Base-by-base conservation (phyloP, 805 yeast species). In the Suhomyces sp. region DNA sequence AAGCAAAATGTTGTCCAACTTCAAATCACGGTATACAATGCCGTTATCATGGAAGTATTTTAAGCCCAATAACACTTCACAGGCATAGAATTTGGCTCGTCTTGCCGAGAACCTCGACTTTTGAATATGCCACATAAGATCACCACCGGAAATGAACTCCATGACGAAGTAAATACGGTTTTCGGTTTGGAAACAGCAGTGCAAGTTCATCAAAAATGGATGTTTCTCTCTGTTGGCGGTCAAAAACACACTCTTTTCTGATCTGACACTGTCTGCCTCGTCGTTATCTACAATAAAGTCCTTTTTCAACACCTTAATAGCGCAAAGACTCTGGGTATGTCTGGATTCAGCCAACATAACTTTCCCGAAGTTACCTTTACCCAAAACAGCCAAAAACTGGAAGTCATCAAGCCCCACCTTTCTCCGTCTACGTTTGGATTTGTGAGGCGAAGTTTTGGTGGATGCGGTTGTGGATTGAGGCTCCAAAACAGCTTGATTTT, bases 71-170 rank as follows among this genome's bases (percentile, higher is more conserved):
- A 93, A 77, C 2, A 94, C 97, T 69, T 94, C 99, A 40, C 97
- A 96, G 1, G 99, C 98, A 69, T 94, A 94, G 67, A 92, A 94
- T 71, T 94, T 96, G 8, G 99, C 99, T 60, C 97, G 81, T 59
- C 88, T 84, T 15, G 92, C 87, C 1, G 97, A 85, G 65, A 94
- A 88, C 63, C 93, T 81, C 54, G 88, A 88, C 64, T 90, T 90
- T 71, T 94, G 99, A 63, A 94, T 96, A 69, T 94, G 99, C 96
- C 97, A 92, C 99, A 94, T 94, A 65, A 94, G 80, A 74, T 94
- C 99, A 69, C 99, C 99, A 54, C 99, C 99, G 19, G 96, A 86
- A 49, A 94, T 87, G 66, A 91, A 94, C 70, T 94, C 98, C 99
- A 94, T 94, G 13, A 96, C 99, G 73, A 94, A 94, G 70, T 94